Evolutionary conservation across 169 alveolate species (phyloP).

Genomic region (Cryptosporidium tyzzeri): DNA sequence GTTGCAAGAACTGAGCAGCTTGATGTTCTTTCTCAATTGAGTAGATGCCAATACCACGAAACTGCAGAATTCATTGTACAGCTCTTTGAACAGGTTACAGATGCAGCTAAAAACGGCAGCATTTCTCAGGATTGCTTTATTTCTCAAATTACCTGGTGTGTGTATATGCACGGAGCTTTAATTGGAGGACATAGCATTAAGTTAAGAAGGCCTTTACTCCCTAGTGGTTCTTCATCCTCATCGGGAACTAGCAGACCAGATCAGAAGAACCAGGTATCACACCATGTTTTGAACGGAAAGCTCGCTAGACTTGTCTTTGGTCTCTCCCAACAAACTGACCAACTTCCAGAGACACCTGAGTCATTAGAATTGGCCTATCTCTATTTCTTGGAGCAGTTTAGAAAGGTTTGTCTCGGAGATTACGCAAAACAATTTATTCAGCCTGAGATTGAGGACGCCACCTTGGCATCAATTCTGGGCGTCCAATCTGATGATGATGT

Average conservation of each 20-base stretch:
- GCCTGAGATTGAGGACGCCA: constrained; percentile 83
- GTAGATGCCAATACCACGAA: constrained; percentile 81
- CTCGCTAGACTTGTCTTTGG: constrained; percentile 85
- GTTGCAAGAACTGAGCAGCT: constrained; percentile 82
- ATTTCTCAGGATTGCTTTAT: constrained; percentile 79
- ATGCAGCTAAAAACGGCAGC: constrained; percentile 77
- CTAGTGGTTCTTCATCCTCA: constrained; percentile 83
- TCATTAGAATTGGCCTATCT: constrained; percentile 88
- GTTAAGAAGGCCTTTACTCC: constrained; percentile 63
- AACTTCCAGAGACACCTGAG: constrained; percentile 79
- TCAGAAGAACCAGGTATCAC: constrained; percentile 45
- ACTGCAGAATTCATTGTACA: constrained; percentile 78
- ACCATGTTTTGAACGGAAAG: constrained; percentile 83
- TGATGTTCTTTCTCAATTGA: constrained; percentile 81
- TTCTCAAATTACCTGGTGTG: constrained; percentile 83
- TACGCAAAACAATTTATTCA: constrained; percentile 88
- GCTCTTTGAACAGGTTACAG: constrained; percentile 76
- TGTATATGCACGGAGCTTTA: constrained; percentile 82
- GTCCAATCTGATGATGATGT: constrained; percentile 85
- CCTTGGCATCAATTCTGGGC: constrained; percentile 81
- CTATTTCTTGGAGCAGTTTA: constrained; percentile 91
- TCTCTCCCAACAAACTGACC: constrained; percentile 82
- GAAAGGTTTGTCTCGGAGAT: constrained; percentile 92
- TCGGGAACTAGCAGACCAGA: constrained; percentile 78
- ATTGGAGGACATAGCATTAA: constrained; percentile 76